Conservation (phyloP, 306 rosid species). For the Inga leiocalycina region DNA sequence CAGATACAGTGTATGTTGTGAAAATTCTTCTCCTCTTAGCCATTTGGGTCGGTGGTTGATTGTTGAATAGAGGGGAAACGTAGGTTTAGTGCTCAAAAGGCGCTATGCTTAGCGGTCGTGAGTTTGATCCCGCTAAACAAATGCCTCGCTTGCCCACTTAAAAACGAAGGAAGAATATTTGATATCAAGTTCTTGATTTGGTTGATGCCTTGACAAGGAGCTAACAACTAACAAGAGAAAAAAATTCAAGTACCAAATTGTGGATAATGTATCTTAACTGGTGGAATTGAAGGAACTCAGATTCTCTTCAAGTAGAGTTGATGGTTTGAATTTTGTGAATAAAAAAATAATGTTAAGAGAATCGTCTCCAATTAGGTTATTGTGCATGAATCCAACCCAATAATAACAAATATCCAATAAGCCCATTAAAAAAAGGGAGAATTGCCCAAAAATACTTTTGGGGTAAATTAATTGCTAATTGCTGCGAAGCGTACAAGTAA, state of each 20-base stretch:
- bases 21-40: neutral
- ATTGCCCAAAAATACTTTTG: too few species aligned
- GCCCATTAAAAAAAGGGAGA: too few species aligned
- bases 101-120: neutral
- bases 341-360: neutral
- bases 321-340: too few species aligned
- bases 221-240: neutral
- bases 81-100: neutral
- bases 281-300: neutral
- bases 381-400: neutral
- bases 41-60: neutral
- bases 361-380: neutral
- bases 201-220: neutral
- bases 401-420: neutral
- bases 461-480: too few species aligned
- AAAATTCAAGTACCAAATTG: neutral
- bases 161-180: neutral
- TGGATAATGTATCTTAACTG: neutral
- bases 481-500: too few species aligned
- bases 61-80: neutral
- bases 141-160: neutral
- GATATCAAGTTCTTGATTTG: neutral
- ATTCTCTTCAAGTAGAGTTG: neutral
- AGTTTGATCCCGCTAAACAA: neutral
- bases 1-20: neutral